Evolutionary conservation across 345 rosid species (phyloP), one percentile per base, ranked within the genome.

Genomic region (Brassica carinata): DNA sequence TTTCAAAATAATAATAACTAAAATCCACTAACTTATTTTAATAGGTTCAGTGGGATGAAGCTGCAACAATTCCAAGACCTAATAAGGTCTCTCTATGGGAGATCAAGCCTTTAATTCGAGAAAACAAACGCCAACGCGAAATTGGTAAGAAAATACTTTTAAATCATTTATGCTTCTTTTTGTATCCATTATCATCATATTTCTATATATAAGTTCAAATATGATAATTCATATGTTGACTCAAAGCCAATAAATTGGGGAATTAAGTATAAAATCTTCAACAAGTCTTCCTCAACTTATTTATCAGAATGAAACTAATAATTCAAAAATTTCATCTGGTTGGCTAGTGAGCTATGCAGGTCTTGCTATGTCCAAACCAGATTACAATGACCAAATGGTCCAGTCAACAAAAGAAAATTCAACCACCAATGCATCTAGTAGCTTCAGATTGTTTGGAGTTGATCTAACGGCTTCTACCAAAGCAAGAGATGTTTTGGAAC

Each of bases 391-490:
- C 0, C 57, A 38, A 14, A 61, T 73, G 23, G 9, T 38, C 43
- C 13, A n/a, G 6, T 33, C 58, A 8, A 3, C 15, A 48, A 26
- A 64, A 14, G 15, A 17, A 29, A 77, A 81, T 40, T 79, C 72
- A 78, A 64, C 67, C 1, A 53, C n/a, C 0, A 75, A 79, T 76
- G 55, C 63, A 75, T 63, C 86, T 19, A 34, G 27, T 2, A 82
- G 83, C 59, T 87, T 76, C 83, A 81, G 80, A 34, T 77, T 90
- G 80, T 88, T 88, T 82, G 91, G 93, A 80, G 73, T 88, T 68
- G 76, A 85, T 83, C 68, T 89, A 30, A 77, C 29, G 61, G 18
- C 51, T 64, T 40, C 61, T 0, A 19, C n/a, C 1, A 11, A 14
- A 27, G 13, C 72, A 67, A 85, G 75, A 15, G 8, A 74, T 64